Conservation (phyloP, 495 filamentous ascomycete species). For the Evernia prunastri region DNA sequence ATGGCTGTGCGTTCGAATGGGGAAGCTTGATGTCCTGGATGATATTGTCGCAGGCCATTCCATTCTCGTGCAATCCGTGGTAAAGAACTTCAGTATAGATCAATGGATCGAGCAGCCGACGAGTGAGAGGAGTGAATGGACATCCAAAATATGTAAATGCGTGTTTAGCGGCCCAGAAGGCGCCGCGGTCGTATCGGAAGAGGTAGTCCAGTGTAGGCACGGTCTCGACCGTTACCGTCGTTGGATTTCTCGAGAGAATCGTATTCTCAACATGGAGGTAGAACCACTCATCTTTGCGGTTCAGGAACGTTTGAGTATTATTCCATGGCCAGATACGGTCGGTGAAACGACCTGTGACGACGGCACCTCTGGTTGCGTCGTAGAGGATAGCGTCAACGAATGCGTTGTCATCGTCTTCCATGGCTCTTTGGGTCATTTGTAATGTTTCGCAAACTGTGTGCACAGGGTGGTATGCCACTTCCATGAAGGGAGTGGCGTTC, state of each 20-base stretch:
- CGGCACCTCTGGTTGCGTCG: conserved; percentile 35
- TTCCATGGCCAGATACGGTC: conserved; percentile 22
- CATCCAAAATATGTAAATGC: conserved; percentile 49
- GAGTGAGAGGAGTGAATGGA: conserved; percentile 48
- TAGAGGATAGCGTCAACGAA: conserved; percentile 51
- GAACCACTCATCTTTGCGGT: conserved; percentile 49
- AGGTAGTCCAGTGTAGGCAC: conserved; percentile 53
- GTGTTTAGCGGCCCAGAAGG: conserved; percentile 47
- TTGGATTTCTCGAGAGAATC: conserved; percentile 10
- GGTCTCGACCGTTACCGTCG: conserved; percentile 32
- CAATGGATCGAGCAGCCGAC: conserved; percentile 45
- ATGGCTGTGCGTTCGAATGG: conserved; percentile 35
- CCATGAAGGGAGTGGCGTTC: conserved; percentile 40
- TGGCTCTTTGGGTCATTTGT: conserved; percentile 28
- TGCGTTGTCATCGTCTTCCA: conserved; percentile 36
- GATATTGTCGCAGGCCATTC: conserved; percentile 39
- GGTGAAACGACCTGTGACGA: conserved; percentile 42
- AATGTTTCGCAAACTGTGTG: conserved; percentile 35
- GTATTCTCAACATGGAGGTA: conserved; percentile 42
- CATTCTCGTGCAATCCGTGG: conserved; percentile 47
- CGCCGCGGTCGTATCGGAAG: conserved; percentile 58
- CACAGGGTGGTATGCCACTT: conserved; percentile 42
- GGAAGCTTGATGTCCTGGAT: conserved; percentile 54
- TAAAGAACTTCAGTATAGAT: conserved; percentile 51
- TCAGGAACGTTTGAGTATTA: conserved; percentile 37